phyloP scores from a whole-genome alignment of 139 green algal species.

The Trebouxia sp. region DNA sequence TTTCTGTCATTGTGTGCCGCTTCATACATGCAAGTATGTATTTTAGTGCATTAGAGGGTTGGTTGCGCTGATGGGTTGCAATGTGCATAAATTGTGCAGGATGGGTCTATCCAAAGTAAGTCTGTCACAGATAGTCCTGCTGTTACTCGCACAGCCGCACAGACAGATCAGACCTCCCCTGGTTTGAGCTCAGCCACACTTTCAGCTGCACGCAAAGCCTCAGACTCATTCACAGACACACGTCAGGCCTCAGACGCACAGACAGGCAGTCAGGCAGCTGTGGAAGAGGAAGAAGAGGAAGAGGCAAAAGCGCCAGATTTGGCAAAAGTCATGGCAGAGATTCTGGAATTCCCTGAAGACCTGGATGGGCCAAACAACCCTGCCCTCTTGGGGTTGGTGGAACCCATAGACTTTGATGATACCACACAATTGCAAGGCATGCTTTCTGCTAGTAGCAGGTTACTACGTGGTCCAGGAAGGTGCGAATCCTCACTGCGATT shows the following conservation, averaged over 20 bases:
- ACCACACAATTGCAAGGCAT: neutral
- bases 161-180: too few species aligned
- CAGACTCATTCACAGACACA: neutral
- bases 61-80: too few species aligned
- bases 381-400: neutral
- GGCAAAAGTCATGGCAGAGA: neutral
- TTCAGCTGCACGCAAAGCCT: too few species aligned
- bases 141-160: too few species aligned
- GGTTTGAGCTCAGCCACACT: too few species aligned
- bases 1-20: too few species aligned
- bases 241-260: neutral
- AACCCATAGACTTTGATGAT: neutral
- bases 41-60: too few species aligned
- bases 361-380: neutral
- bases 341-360: neutral
- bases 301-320: neutral
- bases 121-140: too few species aligned
- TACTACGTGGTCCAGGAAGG: neutral
- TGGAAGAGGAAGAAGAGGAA: neutral
- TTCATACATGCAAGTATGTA: too few species aligned
- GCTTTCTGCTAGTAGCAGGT: neutral
- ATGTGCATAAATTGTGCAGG: too few species aligned
- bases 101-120: too few species aligned
- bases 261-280: neutral
- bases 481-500: too few species aligned